Evolutionary conservation across 306 rosid genomes (phyloP).

Genomic region (Prunus mume): DNA sequence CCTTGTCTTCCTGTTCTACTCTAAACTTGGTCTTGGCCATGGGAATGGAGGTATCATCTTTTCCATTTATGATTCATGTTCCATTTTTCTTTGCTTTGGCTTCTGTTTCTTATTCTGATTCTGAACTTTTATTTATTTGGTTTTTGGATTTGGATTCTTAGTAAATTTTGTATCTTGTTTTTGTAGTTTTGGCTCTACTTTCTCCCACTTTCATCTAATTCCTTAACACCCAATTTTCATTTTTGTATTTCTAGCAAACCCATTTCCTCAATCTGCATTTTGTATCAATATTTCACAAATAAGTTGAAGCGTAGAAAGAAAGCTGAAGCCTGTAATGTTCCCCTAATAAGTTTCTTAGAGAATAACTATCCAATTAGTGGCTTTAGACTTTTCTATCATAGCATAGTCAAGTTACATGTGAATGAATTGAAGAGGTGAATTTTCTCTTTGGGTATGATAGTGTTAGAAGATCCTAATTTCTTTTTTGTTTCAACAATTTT

Average conservation of each 20-base stretch:
- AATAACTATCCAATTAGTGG: neutral
- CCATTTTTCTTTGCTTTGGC: neutral
- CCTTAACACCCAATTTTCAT: neutral
- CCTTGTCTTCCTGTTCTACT: conserved; percentile 53
- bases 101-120: too few species aligned
- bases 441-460: neutral
- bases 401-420: neutral
- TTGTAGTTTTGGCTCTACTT: too few species aligned
- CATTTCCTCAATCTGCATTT: neutral
- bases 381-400: neutral
- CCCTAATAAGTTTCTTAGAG: neutral
- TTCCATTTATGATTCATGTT: neutral
- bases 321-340: neutral
- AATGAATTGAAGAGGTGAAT: neutral
- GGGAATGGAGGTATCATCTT: conserved; percentile 50
- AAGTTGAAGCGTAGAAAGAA: neutral
- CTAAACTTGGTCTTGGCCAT: conserved; percentile 53
- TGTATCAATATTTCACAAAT: neutral
- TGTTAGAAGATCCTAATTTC: neutral
- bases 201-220: neutral
- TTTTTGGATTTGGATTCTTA: neutral
- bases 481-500: neutral
- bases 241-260: conserved; percentile 2
- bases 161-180: neutral
- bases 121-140: neutral